Evolutionary conservation across 2,329 filamentous ascomycete species (phyloP).

Genomic region (Apiospora arundinis): DNA sequence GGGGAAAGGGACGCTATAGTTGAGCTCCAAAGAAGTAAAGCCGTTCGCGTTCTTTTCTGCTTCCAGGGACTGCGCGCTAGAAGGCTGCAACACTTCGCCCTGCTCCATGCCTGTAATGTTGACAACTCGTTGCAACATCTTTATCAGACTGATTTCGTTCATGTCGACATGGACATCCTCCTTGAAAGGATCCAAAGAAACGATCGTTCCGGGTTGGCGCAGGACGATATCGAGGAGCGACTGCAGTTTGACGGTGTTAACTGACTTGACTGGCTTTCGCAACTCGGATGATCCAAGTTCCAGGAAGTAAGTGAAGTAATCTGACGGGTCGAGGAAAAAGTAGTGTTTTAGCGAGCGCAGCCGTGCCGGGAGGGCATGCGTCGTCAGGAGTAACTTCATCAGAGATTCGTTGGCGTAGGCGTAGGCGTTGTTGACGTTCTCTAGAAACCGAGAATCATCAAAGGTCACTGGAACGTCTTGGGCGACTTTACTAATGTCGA

Average conservation of each 20-base stretch:
- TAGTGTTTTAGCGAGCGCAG: constrained; percentile 96
- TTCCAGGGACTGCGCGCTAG: constrained; percentile 71
- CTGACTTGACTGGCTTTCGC: constrained; percentile 83
- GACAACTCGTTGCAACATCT: constrained; percentile 93
- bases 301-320: constrained; percentile 98
- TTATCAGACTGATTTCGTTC: constrained; percentile 92
- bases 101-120: constrained; percentile 96
- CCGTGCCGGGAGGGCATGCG: constrained; percentile 86
- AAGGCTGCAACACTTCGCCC: constrained; percentile 79
- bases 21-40: constrained; percentile 90
- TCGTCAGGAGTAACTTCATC: constrained; percentile 87
- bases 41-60: constrained; percentile 87
- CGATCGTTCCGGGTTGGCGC: constrained; percentile 93
- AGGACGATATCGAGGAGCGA: constrained; percentile 94
- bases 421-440: constrained; percentile 95
- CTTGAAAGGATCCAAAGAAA: constrained; percentile 94
- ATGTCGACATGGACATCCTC: constrained; percentile 98
- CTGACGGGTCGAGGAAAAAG: constrained; percentile 97
- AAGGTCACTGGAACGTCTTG: constrained; percentile 90
- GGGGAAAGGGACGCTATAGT: constrained; percentile 94
- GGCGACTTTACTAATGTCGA: constrained; percentile 89
- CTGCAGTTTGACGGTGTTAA: constrained; percentile 93
- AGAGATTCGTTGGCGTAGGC: constrained; percentile 94
- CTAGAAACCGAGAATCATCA: constrained; percentile 88
- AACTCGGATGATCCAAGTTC: constrained; percentile 90